Base-by-base conservation (phyloP, 2,329 filamentous ascomycete species). In the Grosmannia serpens region DNA sequence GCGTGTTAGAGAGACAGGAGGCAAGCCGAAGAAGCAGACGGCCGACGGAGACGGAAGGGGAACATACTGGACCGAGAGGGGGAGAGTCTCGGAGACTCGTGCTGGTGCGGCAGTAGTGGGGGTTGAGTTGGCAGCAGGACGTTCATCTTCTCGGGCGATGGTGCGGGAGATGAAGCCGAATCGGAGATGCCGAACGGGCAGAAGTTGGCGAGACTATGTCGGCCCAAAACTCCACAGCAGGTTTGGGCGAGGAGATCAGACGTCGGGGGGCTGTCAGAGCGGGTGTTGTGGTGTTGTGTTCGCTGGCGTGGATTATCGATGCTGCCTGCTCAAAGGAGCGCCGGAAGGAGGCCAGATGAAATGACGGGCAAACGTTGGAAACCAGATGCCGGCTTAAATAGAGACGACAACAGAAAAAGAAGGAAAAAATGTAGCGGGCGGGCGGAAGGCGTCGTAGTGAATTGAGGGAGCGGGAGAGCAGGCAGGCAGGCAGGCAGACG, bases 121-220 rank as follows among this genome's bases (percentile, higher is more conserved):
- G 80, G 81, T 69, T 85, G 81, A 65, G 81, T 78, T 66, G 80
- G 78, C 63, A 85, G 70, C 70, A 85, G 69, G 69, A 83, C 75
- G 70, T 85, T 85, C 83, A 86, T 86, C 59, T 65, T 70, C 63
- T 33, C 57, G 57, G 20, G 20, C 8, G 27, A 22, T 20, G 50
- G 29, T 22, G 17, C 27, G 50, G 11, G 24, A 51, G 15, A 27
- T 22, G 29, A 35, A 22, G 20, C 7, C 10, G 29, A 35, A 41
- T 55, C 29, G 54, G 13, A 10, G 54, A 56, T 10, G 6, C 24
- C 41, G 55, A 22, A 41, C 29, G 2, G 29, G 3, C 46, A 38
- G 22, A 22, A 49, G 50, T n/a, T 50, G 13, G 56, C 27, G 46
- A 31, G 15, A 51, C 22, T n/a, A 20, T 26, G 15, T 15, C 15